Base-by-base conservation (phyloP, 1,284 basidiomycete species). In the Meripilus lineatus region DNA sequence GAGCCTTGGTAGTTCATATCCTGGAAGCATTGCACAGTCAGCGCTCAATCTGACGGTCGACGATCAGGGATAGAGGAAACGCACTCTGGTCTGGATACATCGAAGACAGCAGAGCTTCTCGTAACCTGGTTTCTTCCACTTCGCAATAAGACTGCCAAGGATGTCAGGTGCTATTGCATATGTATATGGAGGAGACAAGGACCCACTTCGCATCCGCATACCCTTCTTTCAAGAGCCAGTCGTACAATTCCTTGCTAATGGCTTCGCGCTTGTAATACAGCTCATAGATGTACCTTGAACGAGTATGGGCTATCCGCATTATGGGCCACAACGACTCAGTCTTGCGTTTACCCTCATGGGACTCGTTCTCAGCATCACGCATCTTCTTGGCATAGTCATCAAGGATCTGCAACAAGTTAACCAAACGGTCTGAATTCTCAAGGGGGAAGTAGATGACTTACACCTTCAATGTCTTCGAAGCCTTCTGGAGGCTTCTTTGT, bases 1-100 rank as follows among this genome's bases (percentile, higher is more conserved):
- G 93, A 96, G 5, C 96, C 96, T 71, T 95, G 88, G 61, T 98
- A 97, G 70, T 98, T 99, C 93, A 97, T 98, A 63, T 98, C 96
- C 89, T 93, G 28, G 13, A 40, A 20, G 21, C 10, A 48, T 28
- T 47, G 30, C 15, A 14, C 17, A 5, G 36, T 37, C 22, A 20
- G 36, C n/a, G 17, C 25, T 40, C 7, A 6, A n/a, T 21, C n/a
- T 10, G 34, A 13, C 18, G 24, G 32, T 43, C 32, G 26, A 21
- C 35, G 17, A 25, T 44, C 35, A 40, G 15, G 14, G 11, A 2
- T 32, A 38, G 6, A 47, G 20, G 32, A 41, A 36, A 62, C 77
- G 47, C 55, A 89, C 93, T 66, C 81, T 81, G 3, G 93, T 93
- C 68, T 98, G 95, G 46, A 99, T 97, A 68, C 96, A 99, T 39